Evolutionary conservation across 1,139 yeast genomes (phyloP), one percentile per base, ranked within the genome.

Genomic region (Debaryomyces robertsiae): DNA sequence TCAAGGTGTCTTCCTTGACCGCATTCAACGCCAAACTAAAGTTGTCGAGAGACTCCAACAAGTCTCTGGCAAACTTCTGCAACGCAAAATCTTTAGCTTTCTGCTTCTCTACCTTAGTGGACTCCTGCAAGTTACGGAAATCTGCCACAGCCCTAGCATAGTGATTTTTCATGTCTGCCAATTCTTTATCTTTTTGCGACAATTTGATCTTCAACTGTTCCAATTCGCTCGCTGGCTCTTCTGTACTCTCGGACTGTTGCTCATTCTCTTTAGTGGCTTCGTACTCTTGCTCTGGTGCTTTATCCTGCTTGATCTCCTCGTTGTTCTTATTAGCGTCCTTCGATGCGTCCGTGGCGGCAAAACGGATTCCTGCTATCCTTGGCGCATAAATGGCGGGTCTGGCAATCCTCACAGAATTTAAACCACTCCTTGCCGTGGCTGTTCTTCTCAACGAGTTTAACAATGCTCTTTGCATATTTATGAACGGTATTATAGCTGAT

Each of bases 31-130:
- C 97, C 54, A 91, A 87, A 36, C 87, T 86, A 59, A 91, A 89
- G 71, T 91, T 91, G 62, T 91, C 98, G 38, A 90, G 79, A 4
- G 96, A 84, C 56, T 90, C 96, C 53, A 91, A 75, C 60, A 91
- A 75, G 55, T 91, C 98, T 64, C 82, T 86, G 50, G 96, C 95
- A 61, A 91, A 91, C 66, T 88, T 90, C 64, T 90, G 96, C 52
- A 91, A 75, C 1, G 97, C 97, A 68, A 83, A 91, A 61, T 88
- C 96, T 61, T 77, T 84, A 36, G 96, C 91, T 68, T 87, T 87
- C 64, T 85, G 84, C 38, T 88, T 73, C 61, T 91, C 97, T 52
- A 87, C 79, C 67, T 85, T 85, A 48, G 97, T 89, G 36, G 93
- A 82, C 57, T 87, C 94, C 72, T 91, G 97, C 54, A 91, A 74